phyloP scores from a whole-genome alignment of 345 rosid genomes.

The Toxicodendron radicans region DNA sequence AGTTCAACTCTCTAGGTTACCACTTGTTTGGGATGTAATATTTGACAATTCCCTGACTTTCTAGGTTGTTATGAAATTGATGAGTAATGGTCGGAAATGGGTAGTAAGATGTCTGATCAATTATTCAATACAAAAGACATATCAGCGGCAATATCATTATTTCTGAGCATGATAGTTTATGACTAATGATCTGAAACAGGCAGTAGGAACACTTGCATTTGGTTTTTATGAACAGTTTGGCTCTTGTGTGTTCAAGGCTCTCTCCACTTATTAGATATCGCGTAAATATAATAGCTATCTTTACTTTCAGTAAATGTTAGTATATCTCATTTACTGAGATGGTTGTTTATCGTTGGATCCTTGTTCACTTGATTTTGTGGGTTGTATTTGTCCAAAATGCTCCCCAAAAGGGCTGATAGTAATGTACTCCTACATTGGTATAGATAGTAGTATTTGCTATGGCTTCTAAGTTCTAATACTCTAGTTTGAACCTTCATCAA shows the following conservation, averaged over 20 bases:
- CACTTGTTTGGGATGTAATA: too few species aligned
- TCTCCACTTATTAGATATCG: neutral
- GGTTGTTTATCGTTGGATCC: too few species aligned
- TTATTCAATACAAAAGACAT: neutral
- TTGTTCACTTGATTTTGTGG: too few species aligned
- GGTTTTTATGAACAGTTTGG: neutral
- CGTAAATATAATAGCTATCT: neutral
- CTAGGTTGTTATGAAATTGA: too few species aligned
- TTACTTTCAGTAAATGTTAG: neutral
- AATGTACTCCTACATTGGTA: neutral
- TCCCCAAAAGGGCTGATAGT: neutral
- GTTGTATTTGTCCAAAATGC: neutral
- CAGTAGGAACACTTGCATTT: neutral
- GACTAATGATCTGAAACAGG: neutral
- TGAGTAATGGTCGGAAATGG: too few species aligned
- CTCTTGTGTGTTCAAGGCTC: neutral
- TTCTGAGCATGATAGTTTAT: neutral
- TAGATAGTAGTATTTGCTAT: neutral
- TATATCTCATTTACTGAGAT: neutral
- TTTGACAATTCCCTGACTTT: too few species aligned
- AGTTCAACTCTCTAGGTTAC: too few species aligned
- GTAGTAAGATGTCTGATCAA: neutral
- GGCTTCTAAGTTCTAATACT: neutral
- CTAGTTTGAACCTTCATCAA: neutral
- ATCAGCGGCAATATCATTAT: neutral